Evolutionary conservation across 805 yeast genomes (phyloP).

Genomic region (Cyberlindnera euphorbiiphila): DNA sequence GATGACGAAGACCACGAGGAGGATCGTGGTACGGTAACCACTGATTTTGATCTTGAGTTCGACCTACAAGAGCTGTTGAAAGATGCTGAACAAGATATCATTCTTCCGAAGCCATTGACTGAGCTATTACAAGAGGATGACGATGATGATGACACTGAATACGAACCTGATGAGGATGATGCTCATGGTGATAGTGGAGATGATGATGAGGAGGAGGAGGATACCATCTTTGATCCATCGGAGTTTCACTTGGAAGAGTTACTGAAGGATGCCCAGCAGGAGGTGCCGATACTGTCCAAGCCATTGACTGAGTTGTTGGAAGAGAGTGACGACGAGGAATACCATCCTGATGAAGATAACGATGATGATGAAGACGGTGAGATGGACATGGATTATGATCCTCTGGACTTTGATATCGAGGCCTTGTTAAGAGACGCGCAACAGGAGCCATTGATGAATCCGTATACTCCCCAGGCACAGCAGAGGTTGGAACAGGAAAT

Average conservation of each 20-base stretch:
- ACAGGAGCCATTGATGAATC: conserved; percentile 10
- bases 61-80: conserved; percentile 6
- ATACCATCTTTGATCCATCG: conserved; percentile 2
- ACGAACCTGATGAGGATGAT: conserved; percentile 12
- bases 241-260: conserved; percentile 8
- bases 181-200: conserved; percentile 5
- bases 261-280: conserved; percentile 9
- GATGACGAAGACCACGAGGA: conserved; percentile 2
- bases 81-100: conserved; percentile 9
- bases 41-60: conserved; percentile 3
- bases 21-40: conserved; percentile 1
- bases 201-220: conserved; percentile 9
- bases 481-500: conserved; percentile 3
- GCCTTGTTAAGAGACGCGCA: conserved; percentile 10
- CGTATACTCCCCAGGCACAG: conserved; percentile 12
- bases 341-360: conserved; percentile 7
- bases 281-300: conserved; percentile 4
- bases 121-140: conserved; percentile 8
- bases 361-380: conserved; percentile 12
- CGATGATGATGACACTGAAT: conserved; percentile 16
- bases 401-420: conserved; percentile 9
- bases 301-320: conserved; percentile 11
- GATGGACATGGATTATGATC: conserved; percentile 1
- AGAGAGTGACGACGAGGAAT: conserved; percentile 14
- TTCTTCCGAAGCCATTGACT: conserved; percentile 3